A percentile compares a stretch with the other conserved stretches of the same genome.
These are phyloP conservation scores for Beauveria medogensis DNA, from an alignment of 2,329 filamentous ascomycete species.

Conservation along the genomic window DNA sequence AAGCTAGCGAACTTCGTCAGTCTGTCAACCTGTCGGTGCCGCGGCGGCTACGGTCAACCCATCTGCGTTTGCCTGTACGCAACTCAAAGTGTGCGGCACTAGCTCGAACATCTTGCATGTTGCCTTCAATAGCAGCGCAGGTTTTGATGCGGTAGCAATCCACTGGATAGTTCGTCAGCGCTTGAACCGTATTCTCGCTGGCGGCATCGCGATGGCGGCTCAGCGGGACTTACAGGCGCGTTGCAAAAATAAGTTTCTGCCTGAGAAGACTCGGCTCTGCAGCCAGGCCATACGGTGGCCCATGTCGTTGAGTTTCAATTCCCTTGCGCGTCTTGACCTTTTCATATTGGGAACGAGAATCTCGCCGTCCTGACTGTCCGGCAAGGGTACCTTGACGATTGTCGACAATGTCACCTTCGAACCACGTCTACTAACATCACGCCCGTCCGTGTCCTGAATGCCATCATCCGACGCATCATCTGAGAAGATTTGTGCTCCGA, in stretches of 20 bases:
- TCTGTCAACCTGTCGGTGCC: slow-evolving; percentile 3
- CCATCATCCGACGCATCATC: slow-evolving; percentile 54
- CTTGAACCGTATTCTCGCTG: neutral
- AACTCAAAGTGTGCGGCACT: slow-evolving; percentile 85
- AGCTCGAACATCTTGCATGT: slow-evolving; percentile 64
- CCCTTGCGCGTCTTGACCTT: slow-evolving; percentile 62
- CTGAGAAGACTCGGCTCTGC: slow-evolving; percentile 85
- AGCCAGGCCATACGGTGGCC: slow-evolving; percentile 96
- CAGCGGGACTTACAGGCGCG: slow-evolving; percentile 65
- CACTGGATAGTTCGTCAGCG: slow-evolving; percentile 43
- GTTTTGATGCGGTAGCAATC: slow-evolving; percentile 94
- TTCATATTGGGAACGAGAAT: slow-evolving; percentile 69
- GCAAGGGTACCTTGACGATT: slow-evolving; percentile 54
- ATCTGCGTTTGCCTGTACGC: slow-evolving; percentile 72
- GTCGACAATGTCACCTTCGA: slow-evolving; percentile 24
- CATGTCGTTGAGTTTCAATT: slow-evolving; percentile 86
- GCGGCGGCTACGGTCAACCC: slow-evolving; percentile 49
- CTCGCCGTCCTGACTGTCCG: slow-evolving; percentile 63
- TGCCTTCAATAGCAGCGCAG: slow-evolving; percentile 68
- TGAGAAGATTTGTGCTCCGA: slow-evolving; percentile 66
- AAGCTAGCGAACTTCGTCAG: neutral
- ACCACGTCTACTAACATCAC: slow-evolving; percentile 29
- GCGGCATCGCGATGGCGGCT: neutral
- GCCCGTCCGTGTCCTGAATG: slow-evolving; percentile 42
- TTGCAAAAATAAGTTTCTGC: slow-evolving; percentile 79